Evolutionary conservation across 768 basidiomycete species (phyloP).

Genomic region (Gyrodon lividus): DNA sequence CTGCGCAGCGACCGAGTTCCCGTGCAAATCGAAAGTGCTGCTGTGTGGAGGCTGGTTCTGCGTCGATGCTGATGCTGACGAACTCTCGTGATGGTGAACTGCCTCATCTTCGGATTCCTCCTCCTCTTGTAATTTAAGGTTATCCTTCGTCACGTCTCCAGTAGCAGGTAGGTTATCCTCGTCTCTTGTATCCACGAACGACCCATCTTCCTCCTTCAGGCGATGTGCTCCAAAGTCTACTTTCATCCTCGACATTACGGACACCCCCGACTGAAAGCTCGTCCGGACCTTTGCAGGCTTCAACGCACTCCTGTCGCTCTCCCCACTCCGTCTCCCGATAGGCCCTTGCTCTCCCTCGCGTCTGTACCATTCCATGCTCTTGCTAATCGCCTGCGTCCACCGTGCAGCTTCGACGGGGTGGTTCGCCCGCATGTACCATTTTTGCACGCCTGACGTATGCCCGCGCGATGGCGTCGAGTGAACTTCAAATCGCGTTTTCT

Average conservation of each 20-base stretch:
- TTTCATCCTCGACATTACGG: constrained; percentile 16
- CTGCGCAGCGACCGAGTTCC: constrained; percentile 70
- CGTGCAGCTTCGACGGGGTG: constrained; percentile 88
- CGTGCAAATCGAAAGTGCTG: constrained; percentile 60
- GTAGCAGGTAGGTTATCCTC: constrained; percentile 11
- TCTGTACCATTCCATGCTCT: constrained; percentile 71
- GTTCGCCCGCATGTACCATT: constrained; percentile 82
- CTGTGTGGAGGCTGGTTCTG: constrained; percentile 54
- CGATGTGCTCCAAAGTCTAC: constrained; percentile 25
- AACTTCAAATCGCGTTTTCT: constrained; percentile 81
- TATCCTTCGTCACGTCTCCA: constrained; percentile 15
- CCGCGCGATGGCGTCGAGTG: constrained; percentile 56
- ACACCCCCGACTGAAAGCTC: constrained; percentile 31
- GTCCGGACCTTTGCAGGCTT: constrained; percentile 29
- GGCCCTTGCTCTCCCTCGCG: constrained; percentile 35
- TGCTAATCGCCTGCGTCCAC: constrained; percentile 77
- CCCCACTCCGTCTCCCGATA: constrained; percentile 40
- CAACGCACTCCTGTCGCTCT: constrained; percentile 46
- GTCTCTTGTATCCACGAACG: constrained; percentile 22
- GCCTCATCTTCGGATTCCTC: constrained; percentile 27
- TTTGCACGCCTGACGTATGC: constrained; percentile 49
- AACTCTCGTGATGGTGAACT: constrained; percentile 42
- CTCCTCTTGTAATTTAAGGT: constrained; percentile 27
- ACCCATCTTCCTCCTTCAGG: constrained; percentile 23
- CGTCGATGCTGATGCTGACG: constrained; percentile 44